Evolutionary conservation across 345 rosid species (phyloP), one percentile per base, ranked within the genome.

Genomic region (Aegle marmelos): DNA sequence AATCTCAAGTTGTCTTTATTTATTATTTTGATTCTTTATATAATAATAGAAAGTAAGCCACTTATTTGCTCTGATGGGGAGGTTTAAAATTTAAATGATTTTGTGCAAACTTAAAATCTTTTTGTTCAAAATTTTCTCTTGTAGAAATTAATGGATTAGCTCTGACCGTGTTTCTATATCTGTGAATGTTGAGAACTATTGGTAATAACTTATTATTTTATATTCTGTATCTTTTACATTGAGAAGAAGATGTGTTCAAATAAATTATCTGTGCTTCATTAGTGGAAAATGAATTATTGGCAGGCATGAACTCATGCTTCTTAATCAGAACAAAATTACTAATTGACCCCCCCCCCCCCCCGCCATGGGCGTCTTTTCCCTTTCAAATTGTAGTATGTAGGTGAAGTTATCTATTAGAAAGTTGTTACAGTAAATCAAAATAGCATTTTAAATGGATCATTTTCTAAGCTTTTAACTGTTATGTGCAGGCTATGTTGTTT

Each of bases 401-500:
- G n/a, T 41, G 30, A 24, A 24, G 7, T 21, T 48, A 21, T 70
- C 8, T 8, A 2, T 8, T 7, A 50, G 59, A 19, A 28, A 24
- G 24, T 50, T 50, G 8, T 2, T 70, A 19, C 8, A 27, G 50
- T 25, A 37, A 37, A 7, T 50, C 24, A 19, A 50, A 50, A 19
- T 8, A 48, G n/a, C 59, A 17, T 53, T 48, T n/a, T 28, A 2
- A 28, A 28, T 48, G 25, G 58, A 50, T 27, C 39, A 8, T 70
- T 53, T 54, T 10, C 74, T 70, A 54, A 70, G 59, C 25, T 21
- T 8, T 53, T 21, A 39, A 80, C 56, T 68, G 68, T 36, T 70
- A 28, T 30, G 78, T 45, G 76, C 77, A 96, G 99, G 99, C 88
- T 31, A 91, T 96, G 99, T 85, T 96, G 81, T 96, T 92, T 71